Percentiles rank a stretch among this genome's conserved stretches.
phyloP scores from a whole-genome alignment of 148 eudicot species.

The Rhododendron simsii region DNA sequence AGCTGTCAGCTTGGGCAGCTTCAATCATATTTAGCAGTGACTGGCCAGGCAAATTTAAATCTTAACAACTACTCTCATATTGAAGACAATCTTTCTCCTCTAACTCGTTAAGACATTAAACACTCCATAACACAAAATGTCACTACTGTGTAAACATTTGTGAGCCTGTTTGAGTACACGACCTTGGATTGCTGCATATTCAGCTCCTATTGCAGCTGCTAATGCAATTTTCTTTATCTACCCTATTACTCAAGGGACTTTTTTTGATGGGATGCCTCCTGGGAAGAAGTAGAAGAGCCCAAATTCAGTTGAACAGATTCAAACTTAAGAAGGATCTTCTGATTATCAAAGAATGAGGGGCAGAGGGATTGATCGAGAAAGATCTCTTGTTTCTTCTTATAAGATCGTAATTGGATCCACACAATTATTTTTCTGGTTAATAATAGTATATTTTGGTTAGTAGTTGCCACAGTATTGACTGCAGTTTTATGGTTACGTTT shows the following conservation, averaged over 20 bases:
- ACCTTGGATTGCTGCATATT: background rate
- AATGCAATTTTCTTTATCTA: background rate
- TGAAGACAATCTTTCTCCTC: background rate
- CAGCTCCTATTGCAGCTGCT: background rate
- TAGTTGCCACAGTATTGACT: background rate
- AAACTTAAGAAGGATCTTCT: background rate
- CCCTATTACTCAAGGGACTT: background rate
- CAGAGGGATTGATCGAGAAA: background rate
- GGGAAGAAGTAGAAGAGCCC: background rate
- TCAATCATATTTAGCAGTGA: background rate
- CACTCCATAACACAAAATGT: background rate
- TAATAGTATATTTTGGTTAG: background rate
- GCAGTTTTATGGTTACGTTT: background rate
- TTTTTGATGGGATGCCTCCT: background rate
- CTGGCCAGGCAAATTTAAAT: background rate
- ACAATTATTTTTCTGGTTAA: background rate
- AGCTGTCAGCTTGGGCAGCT: background rate
- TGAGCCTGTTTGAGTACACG: background rate
- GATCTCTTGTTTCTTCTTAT: background rate
- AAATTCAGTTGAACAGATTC: background rate
- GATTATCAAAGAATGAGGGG: background rate
- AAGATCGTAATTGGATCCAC: background rate
- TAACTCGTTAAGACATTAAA: background rate
- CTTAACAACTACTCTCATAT: background rate
- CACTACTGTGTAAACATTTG: background rate